Conservation (phyloP, 805 yeast genomes). For the Cyberlindnera saturnus region DNA sequence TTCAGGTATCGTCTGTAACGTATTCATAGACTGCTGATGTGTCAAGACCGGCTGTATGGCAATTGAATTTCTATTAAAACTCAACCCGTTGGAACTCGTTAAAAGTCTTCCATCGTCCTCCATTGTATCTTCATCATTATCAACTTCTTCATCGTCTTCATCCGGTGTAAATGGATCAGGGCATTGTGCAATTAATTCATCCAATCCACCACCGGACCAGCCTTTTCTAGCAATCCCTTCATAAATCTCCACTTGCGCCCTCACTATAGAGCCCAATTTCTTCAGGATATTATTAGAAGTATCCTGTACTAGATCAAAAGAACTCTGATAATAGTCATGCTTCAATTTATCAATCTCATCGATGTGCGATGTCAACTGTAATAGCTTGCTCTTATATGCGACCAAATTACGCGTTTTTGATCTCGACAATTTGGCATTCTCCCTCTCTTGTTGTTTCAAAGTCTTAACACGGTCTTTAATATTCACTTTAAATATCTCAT, state of each 20-base stretch:
- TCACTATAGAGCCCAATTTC: constrained; percentile 55
- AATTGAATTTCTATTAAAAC: constrained; percentile 7
- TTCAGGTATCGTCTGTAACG: constrained; percentile 3
- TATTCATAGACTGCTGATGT: constrained; percentile 14
- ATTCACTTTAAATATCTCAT: constrained; percentile 45
- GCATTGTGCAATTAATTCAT: constrained; percentile 54
- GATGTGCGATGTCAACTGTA: constrained; percentile 63
- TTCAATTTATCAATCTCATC: constrained; percentile 75
- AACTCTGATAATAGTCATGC: constrained; percentile 64
- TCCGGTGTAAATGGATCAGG: constrained; percentile 53
- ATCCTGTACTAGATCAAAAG: constrained; percentile 55
- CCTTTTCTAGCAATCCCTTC: constrained; percentile 82
- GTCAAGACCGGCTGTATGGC: constrained; percentile 11
- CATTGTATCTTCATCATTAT: constrained; percentile 2
- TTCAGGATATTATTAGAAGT: constrained; percentile 50
- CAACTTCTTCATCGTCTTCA: constrained; percentile 16
- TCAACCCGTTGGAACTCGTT: constrained; percentile 7
- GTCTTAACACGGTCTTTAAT: constrained; percentile 46
- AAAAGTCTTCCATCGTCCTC: constrained; percentile 2
- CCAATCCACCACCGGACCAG: constrained; percentile 84
- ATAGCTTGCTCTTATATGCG: constrained; percentile 60
- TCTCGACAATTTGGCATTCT: constrained; percentile 52
- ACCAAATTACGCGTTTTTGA: constrained; percentile 57
- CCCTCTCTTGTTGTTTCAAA: constrained; percentile 55
- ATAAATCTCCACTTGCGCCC: constrained; percentile 76